Evolutionary conservation across 305 asterid species (phyloP).

Genomic region (Ajuga reptans): DNA sequence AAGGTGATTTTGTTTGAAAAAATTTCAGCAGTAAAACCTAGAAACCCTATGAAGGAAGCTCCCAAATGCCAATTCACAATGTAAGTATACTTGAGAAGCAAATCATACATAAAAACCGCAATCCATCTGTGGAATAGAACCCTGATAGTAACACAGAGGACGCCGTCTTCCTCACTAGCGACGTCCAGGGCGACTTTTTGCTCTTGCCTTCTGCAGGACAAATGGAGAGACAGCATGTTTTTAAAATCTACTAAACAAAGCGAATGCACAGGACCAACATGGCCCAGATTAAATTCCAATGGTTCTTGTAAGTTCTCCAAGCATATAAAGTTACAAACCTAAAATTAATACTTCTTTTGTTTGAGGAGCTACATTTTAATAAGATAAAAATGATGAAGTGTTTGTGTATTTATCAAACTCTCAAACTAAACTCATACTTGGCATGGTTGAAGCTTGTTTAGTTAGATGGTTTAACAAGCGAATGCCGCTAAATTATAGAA

Average conservation of each 20-base stretch:
- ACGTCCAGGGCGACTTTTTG: slow-evolving; percentile 67
- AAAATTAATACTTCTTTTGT: not conserved
- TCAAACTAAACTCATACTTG: not conserved
- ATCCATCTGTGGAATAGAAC: not conserved
- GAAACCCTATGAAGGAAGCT: not conserved
- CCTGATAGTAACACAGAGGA: not conserved
- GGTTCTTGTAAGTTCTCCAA: not conserved
- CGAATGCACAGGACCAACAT: not conserved
- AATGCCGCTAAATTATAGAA: not conserved
- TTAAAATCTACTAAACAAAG: not conserved
- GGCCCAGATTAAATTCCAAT: not conserved
- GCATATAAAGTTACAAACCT: not conserved
- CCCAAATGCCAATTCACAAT: not conserved
- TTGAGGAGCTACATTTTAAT: not conserved
- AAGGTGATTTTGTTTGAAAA: not conserved
- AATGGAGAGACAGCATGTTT: not conserved
- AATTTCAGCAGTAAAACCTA: not conserved
- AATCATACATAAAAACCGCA: not conserved
- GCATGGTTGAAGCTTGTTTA: not conserved
- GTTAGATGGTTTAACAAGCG: not conserved
- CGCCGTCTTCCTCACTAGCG: slow-evolving; percentile 34
- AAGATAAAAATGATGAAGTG: no score
- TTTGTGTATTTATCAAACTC: no score
- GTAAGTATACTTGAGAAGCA: not conserved
- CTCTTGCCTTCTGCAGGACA: slow-evolving; percentile 65